A percentile compares a stretch with the other conserved stretches of the same genome.
Conservation (phyloP, 2,329 filamentous ascomycete genomes). For the Xylariaceae sp. region DNA sequence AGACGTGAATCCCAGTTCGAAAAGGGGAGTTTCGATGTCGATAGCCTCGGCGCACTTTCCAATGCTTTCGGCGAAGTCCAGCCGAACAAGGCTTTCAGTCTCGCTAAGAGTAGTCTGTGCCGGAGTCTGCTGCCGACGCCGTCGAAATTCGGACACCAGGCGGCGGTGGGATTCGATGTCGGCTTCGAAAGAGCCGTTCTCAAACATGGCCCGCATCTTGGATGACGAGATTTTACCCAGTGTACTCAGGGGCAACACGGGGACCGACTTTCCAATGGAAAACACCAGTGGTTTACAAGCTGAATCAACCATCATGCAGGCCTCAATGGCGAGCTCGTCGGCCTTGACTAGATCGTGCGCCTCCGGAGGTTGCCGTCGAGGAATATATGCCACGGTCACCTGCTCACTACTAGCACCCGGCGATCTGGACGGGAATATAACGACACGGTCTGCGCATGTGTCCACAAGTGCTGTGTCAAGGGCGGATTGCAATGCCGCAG, state of each 20-base stretch:
- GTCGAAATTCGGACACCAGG: not conserved
- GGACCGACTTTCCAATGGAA: not conserved
- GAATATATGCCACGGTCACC: slow-evolving; percentile 1
- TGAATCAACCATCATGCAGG: not conserved
- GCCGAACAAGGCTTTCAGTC: not conserved
- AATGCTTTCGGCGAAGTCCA: not conserved
- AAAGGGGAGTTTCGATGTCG: not conserved
- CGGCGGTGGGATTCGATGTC: not conserved
- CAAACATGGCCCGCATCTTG: slow-evolving; percentile 1
- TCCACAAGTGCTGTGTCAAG: not conserved
- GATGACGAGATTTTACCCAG: slow-evolving; percentile 1
- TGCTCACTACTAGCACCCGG: slow-evolving; percentile 1
- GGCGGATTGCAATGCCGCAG: slow-evolving; percentile 5
- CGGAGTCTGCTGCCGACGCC: not conserved
- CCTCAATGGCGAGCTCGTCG: not conserved
- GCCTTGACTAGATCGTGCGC: no score
- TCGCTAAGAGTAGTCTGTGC: not conserved
- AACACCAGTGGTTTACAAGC: not conserved
- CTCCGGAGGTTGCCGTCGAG: not conserved
- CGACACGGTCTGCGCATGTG: not conserved
- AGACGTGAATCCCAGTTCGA: not conserved
- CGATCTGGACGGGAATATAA: not conserved
- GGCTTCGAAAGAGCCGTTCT: not conserved
- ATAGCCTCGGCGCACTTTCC: slow-evolving; percentile 2
- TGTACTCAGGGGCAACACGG: not conserved